Conservation (phyloP, 2,329 filamentous ascomycete genomes). For the Immersiporthe knoxdaviesiana region DNA sequence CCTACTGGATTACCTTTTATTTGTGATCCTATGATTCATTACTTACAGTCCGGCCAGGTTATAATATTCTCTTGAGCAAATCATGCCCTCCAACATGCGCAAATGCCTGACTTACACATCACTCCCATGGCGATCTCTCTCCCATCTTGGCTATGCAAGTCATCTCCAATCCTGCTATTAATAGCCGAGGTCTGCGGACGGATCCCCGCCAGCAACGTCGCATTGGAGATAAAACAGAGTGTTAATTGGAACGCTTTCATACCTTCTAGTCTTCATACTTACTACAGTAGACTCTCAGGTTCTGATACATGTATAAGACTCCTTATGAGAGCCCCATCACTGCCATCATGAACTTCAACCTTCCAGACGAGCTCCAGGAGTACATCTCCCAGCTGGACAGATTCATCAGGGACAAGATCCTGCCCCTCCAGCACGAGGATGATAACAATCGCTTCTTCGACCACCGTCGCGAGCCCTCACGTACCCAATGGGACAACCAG, state of each 20-base stretch:
- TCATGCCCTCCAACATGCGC: too few relatives aligned
- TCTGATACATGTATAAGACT: not conserved
- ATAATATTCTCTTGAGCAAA: too few relatives aligned
- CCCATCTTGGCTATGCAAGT: not conserved
- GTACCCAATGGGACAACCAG: conserved; percentile 62
- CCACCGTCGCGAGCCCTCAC: conserved; percentile 63
- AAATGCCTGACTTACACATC: too few relatives aligned
- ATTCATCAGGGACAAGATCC: conserved; percentile 60
- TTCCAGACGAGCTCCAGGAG: conserved; percentile 52
- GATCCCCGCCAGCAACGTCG: not conserved
- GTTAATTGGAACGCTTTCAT: not conserved
- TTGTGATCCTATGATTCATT: too few relatives aligned
- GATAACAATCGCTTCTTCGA: conserved; percentile 70
- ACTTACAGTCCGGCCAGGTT: too few relatives aligned
- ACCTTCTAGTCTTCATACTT: not conserved
- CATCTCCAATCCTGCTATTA: not conserved
- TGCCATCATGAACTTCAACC: conserved; percentile 55
- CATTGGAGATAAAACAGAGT: not conserved
- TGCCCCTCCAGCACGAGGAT: conserved; percentile 55
- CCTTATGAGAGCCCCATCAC: not conserved
- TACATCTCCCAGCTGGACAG: conserved; percentile 55
- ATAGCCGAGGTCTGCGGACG: not conserved
- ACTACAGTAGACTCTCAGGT: not conserved
- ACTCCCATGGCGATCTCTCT: not conserved
- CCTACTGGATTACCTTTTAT: too few relatives aligned